phyloP scores from a whole-genome alignment of 1,284 basidiomycete genomes.

The Phylloboletellus chloephorus region DNA sequence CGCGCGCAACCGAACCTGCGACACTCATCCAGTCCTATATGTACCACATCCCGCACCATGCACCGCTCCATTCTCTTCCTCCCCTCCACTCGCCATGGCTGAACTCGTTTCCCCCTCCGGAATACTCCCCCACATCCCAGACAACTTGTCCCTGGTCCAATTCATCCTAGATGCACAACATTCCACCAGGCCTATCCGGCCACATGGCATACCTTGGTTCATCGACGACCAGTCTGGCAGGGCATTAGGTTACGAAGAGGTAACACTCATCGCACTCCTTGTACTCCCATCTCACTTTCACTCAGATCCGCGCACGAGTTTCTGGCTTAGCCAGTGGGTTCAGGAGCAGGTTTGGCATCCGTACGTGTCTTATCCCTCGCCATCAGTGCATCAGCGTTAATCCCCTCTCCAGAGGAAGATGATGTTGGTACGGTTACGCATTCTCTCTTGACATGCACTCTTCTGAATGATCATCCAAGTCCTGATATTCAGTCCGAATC shows the following conservation, averaged over 20 bases:
- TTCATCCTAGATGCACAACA: conserved; percentile 60
- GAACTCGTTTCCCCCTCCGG: conserved; percentile 36
- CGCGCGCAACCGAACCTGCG: too few species aligned
- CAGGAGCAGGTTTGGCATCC: conserved; percentile 40
- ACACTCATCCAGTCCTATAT: background rate
- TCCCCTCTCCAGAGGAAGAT: conserved; percentile 35
- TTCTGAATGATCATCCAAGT: conserved; percentile 37
- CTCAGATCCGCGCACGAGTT: conserved; percentile 49
- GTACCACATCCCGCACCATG: background rate
- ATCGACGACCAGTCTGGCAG: conserved; percentile 58
- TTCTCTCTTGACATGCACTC: background rate
- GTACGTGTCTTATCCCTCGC: conserved; percentile 25
- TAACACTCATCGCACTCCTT: conserved; percentile 20
- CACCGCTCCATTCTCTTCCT: background rate
- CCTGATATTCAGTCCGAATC: conserved; percentile 64
- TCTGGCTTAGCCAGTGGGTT: conserved; percentile 55
- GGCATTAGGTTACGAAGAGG: conserved; percentile 43
- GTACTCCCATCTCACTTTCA: background rate
- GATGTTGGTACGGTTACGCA: conserved; percentile 38
- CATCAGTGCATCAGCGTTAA: background rate
- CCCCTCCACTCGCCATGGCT: conserved; percentile 29
- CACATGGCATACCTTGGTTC: conserved; percentile 46
- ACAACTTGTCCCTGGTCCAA: conserved; percentile 61
- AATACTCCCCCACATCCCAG: conserved; percentile 51
- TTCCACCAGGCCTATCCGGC: conserved; percentile 40